phyloP scores from a whole-genome alignment of 177 flowering plant species.

The Vitis hybrid region DNA sequence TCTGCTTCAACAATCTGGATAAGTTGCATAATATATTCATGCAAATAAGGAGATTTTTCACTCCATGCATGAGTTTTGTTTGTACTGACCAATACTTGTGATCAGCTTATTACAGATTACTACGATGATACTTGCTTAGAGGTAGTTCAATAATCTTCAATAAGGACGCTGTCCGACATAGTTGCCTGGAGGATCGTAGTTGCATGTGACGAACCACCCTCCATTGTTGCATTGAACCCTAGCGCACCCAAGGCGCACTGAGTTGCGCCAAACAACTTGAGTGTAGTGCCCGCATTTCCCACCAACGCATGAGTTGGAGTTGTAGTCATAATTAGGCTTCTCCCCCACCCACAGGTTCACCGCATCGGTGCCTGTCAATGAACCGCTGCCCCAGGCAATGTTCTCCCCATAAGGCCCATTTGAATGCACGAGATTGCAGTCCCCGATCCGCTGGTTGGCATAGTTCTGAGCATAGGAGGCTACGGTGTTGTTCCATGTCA shows the following conservation, averaged over 20 bases:
- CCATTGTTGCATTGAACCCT: background rate
- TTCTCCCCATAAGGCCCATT: conserved; percentile 46
- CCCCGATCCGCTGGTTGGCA: conserved; percentile 8
- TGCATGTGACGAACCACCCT: conserved; percentile 9
- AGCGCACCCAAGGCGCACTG: conserved; percentile 23
- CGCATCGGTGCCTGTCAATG: conserved; percentile 29
- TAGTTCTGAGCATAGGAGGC: conserved; percentile 11
- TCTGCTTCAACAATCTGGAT: no score
- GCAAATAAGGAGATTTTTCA: no score
- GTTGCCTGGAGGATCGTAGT: conserved; percentile 18
- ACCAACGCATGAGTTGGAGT: conserved; percentile 22
- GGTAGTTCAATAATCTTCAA: background rate
- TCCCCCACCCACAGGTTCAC: conserved; percentile 41
- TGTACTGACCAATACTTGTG: no score
- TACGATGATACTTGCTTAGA: no score
- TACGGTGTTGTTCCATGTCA: conserved; percentile 14
- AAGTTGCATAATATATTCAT: no score
- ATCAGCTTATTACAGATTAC: no score
- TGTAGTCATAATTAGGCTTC: conserved; percentile 28
- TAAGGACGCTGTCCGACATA: conserved; percentile 8
- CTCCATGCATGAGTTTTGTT: no score
- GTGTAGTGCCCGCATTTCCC: conserved; percentile 4
- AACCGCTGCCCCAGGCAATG: conserved; percentile 33
- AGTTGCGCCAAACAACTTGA: conserved; percentile 15
- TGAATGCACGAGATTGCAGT: conserved; percentile 29